Conservation (phyloP, 371 early-diverging fungal genomes). For the Nosema muscidifuracis region DNA sequence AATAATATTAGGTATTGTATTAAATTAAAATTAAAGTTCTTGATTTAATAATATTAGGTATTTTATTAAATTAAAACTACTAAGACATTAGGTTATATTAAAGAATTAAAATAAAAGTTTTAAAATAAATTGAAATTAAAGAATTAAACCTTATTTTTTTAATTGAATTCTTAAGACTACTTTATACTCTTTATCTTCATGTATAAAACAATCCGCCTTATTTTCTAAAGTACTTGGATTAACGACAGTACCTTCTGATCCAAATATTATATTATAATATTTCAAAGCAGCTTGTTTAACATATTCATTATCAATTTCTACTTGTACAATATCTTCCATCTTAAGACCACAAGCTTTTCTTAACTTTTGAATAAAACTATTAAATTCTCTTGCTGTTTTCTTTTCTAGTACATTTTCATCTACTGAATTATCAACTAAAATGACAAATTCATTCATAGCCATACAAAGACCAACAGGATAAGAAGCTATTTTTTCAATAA, state of each 20-base stretch:
- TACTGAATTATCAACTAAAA: conserved; percentile 75
- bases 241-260: conserved; percentile 24
- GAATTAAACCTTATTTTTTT: neutral
- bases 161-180: neutral
- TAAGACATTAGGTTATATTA: neutral
- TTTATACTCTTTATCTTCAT: neutral
- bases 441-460: conserved; percentile 64
- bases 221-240: neutral
- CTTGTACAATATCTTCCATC: conserved; percentile 44
- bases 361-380: conserved; percentile 90
- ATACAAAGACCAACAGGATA: conserved; percentile 15
- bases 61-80: neutral
- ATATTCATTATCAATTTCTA: conserved; percentile 22
- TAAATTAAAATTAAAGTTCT: no score
- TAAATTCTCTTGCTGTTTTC: conserved; percentile 86
- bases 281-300: conserved; percentile 3
- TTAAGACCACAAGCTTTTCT: conserved; percentile 73
- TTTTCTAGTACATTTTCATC: conserved; percentile 77
- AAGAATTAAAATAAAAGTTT: neutral
- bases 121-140: neutral
- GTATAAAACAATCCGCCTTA: neutral
- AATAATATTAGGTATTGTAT: no score
- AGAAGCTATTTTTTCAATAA: conserved; percentile 44
- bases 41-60: no score
- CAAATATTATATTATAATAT: conserved; percentile 38